These are phyloP conservation scores for Pyrenophora seminiperda DNA, from an alignment of 2,329 filamentous ascomycete species.

Conservation along the genomic window DNA sequence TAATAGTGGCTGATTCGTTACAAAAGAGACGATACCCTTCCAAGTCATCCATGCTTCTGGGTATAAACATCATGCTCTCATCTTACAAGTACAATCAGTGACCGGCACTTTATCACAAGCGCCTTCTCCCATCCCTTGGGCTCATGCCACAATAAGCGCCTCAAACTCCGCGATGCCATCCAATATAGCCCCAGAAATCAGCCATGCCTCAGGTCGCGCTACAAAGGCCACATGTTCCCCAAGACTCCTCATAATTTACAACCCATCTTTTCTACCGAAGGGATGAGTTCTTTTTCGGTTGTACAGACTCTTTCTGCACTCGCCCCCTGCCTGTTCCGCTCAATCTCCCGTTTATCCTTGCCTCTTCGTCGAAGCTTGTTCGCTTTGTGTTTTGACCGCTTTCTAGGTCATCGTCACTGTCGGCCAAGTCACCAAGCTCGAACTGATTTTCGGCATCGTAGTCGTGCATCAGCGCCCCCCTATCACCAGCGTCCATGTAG, in stretches of 20 bases:
- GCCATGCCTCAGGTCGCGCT: slow-evolving; percentile 3
- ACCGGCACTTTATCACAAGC: slow-evolving; percentile 8
- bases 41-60: slow-evolving; percentile 11
- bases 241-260: not conserved
- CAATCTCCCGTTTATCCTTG: slow-evolving; percentile 23
- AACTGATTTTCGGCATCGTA: slow-evolving; percentile 82
- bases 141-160: slow-evolving; percentile 10
- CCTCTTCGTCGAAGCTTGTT: slow-evolving; percentile 20
- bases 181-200: slow-evolving; percentile 1
- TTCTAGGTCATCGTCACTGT: slow-evolving; percentile 54
- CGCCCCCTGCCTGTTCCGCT: slow-evolving; percentile 36
- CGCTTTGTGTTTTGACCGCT: slow-evolving; percentile 26
- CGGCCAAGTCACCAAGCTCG: slow-evolving; percentile 77
- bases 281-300: slow-evolving; percentile 30
- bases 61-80: slow-evolving; percentile 20
- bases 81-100: slow-evolving; percentile 23
- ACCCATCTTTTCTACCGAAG: slow-evolving; percentile 17
- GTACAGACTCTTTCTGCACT: slow-evolving; percentile 38
- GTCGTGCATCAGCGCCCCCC: slow-evolving; percentile 81
- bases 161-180: slow-evolving; percentile 21
- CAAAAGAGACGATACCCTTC: slow-evolving; percentile 10
- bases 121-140: slow-evolving; percentile 3
- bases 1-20: slow-evolving; percentile 4
- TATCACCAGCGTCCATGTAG: slow-evolving; percentile 58
- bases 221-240: not conserved